Percentiles rank a stretch among this genome's conserved stretches.
Conservation (phyloP, 805 yeast species). For the Tetrapisispora fleetii region DNA sequence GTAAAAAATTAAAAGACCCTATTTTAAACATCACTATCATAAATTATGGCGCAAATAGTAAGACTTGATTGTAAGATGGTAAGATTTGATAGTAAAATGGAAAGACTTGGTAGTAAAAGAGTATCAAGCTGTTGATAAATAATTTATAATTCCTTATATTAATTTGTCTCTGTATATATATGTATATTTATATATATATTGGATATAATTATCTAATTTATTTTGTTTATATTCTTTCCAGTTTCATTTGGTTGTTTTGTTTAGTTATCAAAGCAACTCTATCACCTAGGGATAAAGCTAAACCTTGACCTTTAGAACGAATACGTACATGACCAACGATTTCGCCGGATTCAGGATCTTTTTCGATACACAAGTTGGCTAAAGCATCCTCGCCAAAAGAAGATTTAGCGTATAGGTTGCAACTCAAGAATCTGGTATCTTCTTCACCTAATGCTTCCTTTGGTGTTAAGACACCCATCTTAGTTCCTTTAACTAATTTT, state of each 20-base stretch:
- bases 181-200: no score
- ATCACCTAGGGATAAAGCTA: slow-evolving; percentile 91
- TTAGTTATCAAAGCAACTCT: slow-evolving; percentile 78
- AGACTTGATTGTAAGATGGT: no score
- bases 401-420: slow-evolving; percentile 84
- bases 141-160: neutral
- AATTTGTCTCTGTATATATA: neutral
- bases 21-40: no score
- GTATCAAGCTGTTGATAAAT: no score
- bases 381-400: slow-evolving; percentile 96
- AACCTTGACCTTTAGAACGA: slow-evolving; percentile 95
- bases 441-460: slow-evolving; percentile 85
- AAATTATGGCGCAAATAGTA: neutral
- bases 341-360: slow-evolving; percentile 52
- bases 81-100: no score
- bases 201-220: neutral
- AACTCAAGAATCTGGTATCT: slow-evolving; percentile 71
- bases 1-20: no score
- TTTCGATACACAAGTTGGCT: slow-evolving; percentile 90
- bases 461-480: slow-evolving; percentile 89
- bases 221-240: slow-evolving; percentile 3
- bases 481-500: slow-evolving; percentile 62
- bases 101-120: no score
- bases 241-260: slow-evolving; percentile 34
- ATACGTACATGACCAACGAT: slow-evolving; percentile 92